phyloP scores from a whole-genome alignment of 345 rosid genomes.

The Euphorbia lathyris region DNA sequence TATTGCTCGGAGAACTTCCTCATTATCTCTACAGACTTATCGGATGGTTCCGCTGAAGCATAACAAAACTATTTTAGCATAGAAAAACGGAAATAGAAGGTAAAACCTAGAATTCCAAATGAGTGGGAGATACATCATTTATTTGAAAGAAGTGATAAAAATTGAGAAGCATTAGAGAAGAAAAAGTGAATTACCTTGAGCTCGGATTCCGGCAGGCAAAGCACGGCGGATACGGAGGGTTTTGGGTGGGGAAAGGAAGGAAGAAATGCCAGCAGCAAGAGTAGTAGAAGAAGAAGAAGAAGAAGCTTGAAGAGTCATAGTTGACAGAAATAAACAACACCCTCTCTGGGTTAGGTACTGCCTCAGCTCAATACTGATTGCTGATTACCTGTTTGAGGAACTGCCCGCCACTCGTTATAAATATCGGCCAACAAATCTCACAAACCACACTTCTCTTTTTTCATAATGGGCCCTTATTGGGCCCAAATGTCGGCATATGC shows the following conservation, averaged over 20 bases:
- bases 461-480: neutral
- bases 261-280: constrained; percentile 37
- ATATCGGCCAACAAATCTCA: constrained; percentile 5
- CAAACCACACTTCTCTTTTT: neutral
- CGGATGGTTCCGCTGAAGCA: constrained; percentile 71
- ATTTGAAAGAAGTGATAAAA: neutral
- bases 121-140: neutral
- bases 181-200: constrained; percentile 30
- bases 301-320: constrained; percentile 34
- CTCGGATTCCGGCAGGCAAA: constrained; percentile 33
- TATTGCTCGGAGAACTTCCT: constrained; percentile 99
- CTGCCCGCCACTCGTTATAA: constrained; percentile 12
- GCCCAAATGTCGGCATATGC: too few species aligned
- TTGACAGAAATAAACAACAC: neutral
- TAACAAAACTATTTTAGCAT: neutral
- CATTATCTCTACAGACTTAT: constrained; percentile 88
- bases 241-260: constrained; percentile 36
- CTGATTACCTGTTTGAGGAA: neutral
- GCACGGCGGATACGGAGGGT: constrained; percentile 31
- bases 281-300: constrained; percentile 43
- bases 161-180: neutral
- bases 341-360: neutral
- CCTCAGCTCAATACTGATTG: neutral
- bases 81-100: neutral
- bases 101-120: neutral